A percentile compares a stretch with the other conserved stretches of the same genome.
Conservation (phyloP, 108 stramenopile genomes). For the Nitzschia putrida region DNA sequence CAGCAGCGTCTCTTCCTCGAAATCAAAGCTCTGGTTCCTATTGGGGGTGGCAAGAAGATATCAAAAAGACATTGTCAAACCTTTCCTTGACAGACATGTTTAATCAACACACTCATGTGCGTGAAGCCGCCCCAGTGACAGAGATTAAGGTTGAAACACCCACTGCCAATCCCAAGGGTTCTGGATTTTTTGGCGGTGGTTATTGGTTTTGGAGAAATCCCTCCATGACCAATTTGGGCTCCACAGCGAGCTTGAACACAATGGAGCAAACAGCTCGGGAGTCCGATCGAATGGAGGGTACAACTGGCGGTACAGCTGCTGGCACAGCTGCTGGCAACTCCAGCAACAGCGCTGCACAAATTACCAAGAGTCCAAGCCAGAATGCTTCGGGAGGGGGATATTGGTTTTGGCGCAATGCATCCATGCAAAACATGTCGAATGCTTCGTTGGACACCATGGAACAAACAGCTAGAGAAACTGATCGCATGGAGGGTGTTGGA, state of each 20-base stretch:
- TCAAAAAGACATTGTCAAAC: slow-evolving; percentile 18
- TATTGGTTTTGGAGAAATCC: slow-evolving; percentile 18
- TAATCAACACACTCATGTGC: neutral
- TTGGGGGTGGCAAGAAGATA: slow-evolving; percentile 30
- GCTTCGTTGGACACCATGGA: neutral
- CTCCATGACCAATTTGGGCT: slow-evolving; percentile 3
- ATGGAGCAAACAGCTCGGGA: slow-evolving; percentile 10
- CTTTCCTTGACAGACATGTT: slow-evolving; percentile 10
- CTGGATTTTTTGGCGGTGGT: neutral
- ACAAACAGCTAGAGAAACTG: slow-evolving; percentile 1
- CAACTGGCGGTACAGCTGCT: neutral
- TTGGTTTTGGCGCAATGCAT: slow-evolving; percentile 23
- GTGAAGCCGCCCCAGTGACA: too few species aligned
- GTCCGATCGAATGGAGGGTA: neutral
- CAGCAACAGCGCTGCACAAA: too few species aligned
- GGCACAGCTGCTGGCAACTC: neutral
- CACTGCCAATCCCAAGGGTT: too few species aligned
- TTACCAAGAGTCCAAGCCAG: too few species aligned
- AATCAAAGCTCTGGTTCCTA: slow-evolving; percentile 4
- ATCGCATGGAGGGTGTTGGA: neutral
- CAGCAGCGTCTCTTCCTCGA: slow-evolving; percentile 1
- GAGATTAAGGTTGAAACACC: neutral
- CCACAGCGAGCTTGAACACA: slow-evolving; percentile 9
- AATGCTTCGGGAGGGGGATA: neutral
- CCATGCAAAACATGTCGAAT: slow-evolving; percentile 2